A percentile compares a stretch with the other conserved stretches of the same genome.
These are phyloP conservation scores for Malassezia nana DNA, from an alignment of 1,284 basidiomycete species.

Conservation along the genomic window DNA sequence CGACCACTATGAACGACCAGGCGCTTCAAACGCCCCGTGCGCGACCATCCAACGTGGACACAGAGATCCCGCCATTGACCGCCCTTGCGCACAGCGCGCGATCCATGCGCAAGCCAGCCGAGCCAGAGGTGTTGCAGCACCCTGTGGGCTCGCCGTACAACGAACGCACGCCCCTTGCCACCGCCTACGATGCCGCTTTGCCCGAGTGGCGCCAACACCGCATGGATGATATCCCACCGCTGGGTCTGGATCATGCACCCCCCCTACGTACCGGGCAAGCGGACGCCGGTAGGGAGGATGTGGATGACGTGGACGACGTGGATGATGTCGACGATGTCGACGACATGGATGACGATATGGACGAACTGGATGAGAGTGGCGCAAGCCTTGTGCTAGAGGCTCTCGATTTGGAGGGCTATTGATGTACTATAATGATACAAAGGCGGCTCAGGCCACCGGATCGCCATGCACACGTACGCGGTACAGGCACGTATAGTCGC, in stretches of 20 bases:
- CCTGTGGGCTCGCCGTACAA: not conserved
- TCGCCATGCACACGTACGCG: slow-evolving; percentile 58
- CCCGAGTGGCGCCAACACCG: not conserved
- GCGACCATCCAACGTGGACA: not conserved
- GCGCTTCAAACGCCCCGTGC: slow-evolving; percentile 10
- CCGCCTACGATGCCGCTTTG: not conserved
- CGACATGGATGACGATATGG: slow-evolving; percentile 16
- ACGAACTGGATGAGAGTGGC: slow-evolving; percentile 20
- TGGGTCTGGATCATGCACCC: not conserved
- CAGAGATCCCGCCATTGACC: slow-evolving; percentile 5
- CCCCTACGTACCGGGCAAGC: no score
- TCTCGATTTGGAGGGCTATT: slow-evolving; percentile 26
- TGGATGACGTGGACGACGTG: not conserved
- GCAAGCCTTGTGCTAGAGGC: slow-evolving; percentile 20
- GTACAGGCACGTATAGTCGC: slow-evolving; percentile 78
- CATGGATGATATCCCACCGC: not conserved
- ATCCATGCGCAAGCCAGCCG: not conserved
- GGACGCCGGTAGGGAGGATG: no score
- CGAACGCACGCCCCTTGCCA: slow-evolving; percentile 8
- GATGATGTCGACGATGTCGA: slow-evolving; percentile 19
- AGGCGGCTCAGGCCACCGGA: slow-evolving; percentile 5
- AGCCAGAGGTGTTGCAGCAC: not conserved
- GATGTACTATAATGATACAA: slow-evolving; percentile 10
- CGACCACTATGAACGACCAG: slow-evolving; percentile 1
- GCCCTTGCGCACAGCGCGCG: not conserved